Evolutionary conservation across 75 land plant species (phyloP).

Genomic region (Cunninghamia lanceolata): DNA sequence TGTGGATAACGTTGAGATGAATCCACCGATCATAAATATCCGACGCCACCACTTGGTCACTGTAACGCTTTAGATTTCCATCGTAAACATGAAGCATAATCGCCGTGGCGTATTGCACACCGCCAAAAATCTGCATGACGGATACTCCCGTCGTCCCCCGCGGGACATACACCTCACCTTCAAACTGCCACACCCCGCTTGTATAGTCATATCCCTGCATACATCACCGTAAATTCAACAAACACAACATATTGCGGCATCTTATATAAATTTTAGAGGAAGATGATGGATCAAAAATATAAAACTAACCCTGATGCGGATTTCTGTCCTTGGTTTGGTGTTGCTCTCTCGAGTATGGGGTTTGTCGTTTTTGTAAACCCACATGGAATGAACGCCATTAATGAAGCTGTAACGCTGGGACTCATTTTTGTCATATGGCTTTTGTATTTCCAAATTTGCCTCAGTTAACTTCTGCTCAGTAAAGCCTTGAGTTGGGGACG

Average conservation of each 20-base stretch:
- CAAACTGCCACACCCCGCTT: constrained; percentile 28
- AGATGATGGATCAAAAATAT: neutral
- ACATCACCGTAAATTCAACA: neutral
- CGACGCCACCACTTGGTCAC: neutral
- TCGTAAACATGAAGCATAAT: constrained; percentile 27
- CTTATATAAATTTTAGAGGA: neutral
- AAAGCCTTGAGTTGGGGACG: constrained; percentile 33
- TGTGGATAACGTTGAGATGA: too few relatives aligned
- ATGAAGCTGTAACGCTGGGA: neutral
- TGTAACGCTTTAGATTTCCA: constrained; percentile 18
- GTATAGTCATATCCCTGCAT: too few relatives aligned
- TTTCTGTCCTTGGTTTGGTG: constrained; percentile 29
- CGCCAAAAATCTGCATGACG: constrained; percentile 37
- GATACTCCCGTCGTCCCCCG: constrained; percentile 20
- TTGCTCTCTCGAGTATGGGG: constrained; percentile 10
- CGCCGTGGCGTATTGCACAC: constrained; percentile 18
- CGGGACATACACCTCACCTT: constrained; percentile 24
- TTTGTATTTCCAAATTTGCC: constrained; percentile 15
- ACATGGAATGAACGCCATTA: constrained; percentile 19
- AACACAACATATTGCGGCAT: neutral
- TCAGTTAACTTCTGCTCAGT: constrained; percentile 15
- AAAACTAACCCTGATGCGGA: constrained; percentile 13
- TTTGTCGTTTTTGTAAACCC: constrained; percentile 29
- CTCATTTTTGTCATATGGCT: constrained; percentile 17
- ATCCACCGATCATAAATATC: constrained; percentile 9